Base-by-base conservation (phyloP, 192 early-diverging fungal species). In the Umbelopsis ramanniana region DNA sequence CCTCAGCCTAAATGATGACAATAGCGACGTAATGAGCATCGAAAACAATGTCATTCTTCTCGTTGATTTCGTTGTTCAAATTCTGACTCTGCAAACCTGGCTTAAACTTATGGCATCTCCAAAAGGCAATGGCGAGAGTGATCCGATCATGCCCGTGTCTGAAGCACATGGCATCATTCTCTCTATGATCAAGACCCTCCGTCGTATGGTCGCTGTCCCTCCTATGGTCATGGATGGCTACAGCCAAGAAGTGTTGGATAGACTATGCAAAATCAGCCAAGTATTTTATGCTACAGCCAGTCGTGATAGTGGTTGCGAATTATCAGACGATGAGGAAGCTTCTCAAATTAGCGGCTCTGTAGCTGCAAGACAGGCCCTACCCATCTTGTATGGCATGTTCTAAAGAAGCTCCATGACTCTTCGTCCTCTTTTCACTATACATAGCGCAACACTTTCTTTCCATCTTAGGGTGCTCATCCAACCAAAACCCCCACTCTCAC, bases 41-140 rank as follows among this genome's bases (percentile, higher is more conserved):
- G 73, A 69, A 48, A 45, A 54, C 52, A 57, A 52, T 21, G 53
- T 63, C 11, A 69, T 69, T 50, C 29, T 37, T 4, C 21, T 74
- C 7, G 75, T 71, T 6, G 75, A 77, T n/a, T 77, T 77, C 60
- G 75, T 77, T 8, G 66, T 72, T 19, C 46, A 45, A 3, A 50
- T 72, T 9, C 46, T 68, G 17, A 71, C 70, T 4, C 66, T 77
- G 6, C 63, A 72, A 24, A 63, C 71, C 2, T 77, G 75, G 75
- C 60, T 77, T 33, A 53, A 69, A 24, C 38, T 67, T 7, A 40
- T 66, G 71, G 66, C 63, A n/a, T 11, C 57, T 37, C 57, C 23
- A 37, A 12, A 63, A 35, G 4, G 24, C 26, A 17, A 35, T 11
- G 35, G 35, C 12, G 2, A 17, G 3, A 29, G 29, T 19, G 57